Conservation (phyloP, 108 stramenopile species). For the Craspedostauros australis region DNA sequence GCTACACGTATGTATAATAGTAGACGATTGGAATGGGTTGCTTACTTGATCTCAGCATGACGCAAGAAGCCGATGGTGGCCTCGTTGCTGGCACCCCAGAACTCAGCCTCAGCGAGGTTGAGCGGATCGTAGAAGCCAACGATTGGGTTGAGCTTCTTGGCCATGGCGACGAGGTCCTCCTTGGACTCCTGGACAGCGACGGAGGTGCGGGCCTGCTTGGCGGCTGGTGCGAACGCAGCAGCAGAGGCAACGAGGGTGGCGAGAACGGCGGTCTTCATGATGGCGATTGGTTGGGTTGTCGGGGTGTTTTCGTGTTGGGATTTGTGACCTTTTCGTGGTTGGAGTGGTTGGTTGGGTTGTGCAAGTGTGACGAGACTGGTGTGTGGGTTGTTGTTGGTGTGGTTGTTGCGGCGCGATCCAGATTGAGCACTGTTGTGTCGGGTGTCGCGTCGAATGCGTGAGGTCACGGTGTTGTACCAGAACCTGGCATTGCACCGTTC, state of each 20-base stretch:
- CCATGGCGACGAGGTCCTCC: constrained; percentile 67
- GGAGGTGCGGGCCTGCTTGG: constrained; percentile 12
- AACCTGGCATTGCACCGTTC: too few species aligned
- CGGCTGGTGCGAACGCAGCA: constrained; percentile 50
- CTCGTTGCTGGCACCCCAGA: constrained; percentile 61
- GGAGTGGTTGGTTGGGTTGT: too few species aligned
- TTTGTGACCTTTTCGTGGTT: too few species aligned
- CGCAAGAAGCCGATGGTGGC: constrained; percentile 68
- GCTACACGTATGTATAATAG: too few species aligned
- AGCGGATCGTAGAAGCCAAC: constrained; percentile 69
- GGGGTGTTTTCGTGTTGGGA: too few species aligned
- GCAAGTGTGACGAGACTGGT: too few species aligned
- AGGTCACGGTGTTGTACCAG: too few species aligned
- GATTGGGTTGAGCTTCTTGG: constrained; percentile 56
- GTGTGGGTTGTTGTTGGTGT: too few species aligned
- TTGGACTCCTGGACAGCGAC: constrained; percentile 53
- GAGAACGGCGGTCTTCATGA: constrained; percentile 48
- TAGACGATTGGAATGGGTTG: too few species aligned
- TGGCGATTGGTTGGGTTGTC: constrained; percentile 1
- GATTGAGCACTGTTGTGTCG: too few species aligned
- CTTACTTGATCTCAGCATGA: constrained; percentile 71
- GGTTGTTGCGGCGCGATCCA: too few species aligned
- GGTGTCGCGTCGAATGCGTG: too few species aligned
- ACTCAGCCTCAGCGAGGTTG: constrained; percentile 56
- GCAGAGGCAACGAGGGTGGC: constrained; percentile 30